Evolutionary conservation across 2,329 filamentous ascomycete genomes (phyloP).

Genomic region (Verticillium klebahnii): DNA sequence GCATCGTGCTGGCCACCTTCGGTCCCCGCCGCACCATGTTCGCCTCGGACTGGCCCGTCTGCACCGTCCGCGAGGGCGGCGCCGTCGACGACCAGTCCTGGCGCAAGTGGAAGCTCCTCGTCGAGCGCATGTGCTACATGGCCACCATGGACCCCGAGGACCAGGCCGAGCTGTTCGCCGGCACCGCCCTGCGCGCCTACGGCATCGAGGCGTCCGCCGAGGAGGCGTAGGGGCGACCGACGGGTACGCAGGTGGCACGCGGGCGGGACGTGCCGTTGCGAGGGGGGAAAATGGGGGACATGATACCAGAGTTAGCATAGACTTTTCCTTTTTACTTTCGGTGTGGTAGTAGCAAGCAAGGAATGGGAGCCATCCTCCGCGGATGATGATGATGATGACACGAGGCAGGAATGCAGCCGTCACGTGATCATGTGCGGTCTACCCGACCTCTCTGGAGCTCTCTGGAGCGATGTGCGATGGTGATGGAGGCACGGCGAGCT

Average conservation of each 20-base stretch:
- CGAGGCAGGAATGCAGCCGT: too few relatives aligned
- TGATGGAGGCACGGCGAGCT: too few relatives aligned
- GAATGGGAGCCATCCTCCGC: too few relatives aligned
- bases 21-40: constrained; percentile 75
- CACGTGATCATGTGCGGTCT: too few relatives aligned
- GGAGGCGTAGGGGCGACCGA: background rate
- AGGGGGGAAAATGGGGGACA: background rate
- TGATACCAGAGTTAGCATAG: background rate
- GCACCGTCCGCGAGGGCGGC: constrained; percentile 59
- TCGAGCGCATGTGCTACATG: constrained; percentile 63
- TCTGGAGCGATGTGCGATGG: too few relatives aligned
- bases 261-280: background rate
- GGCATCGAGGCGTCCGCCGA: constrained; percentile 16
- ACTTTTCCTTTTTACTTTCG: background rate
- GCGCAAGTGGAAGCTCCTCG: constrained; percentile 69
- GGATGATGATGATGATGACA: too few relatives aligned
- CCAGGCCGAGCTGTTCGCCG: constrained; percentile 64
- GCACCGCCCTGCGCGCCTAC: constrained; percentile 70
- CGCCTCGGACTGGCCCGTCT: constrained; percentile 91
- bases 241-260: background rate
- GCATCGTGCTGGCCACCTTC: constrained; percentile 68
- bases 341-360: background rate
- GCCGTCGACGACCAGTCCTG: constrained; percentile 54
- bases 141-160: constrained; percentile 56
- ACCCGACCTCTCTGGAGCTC: too few relatives aligned